A percentile compares a stretch with the other conserved stretches of the same genome.
These are phyloP conservation scores for Anastatica hierochuntica DNA, from an alignment of 345 rosid species.

Conservation along the genomic window DNA sequence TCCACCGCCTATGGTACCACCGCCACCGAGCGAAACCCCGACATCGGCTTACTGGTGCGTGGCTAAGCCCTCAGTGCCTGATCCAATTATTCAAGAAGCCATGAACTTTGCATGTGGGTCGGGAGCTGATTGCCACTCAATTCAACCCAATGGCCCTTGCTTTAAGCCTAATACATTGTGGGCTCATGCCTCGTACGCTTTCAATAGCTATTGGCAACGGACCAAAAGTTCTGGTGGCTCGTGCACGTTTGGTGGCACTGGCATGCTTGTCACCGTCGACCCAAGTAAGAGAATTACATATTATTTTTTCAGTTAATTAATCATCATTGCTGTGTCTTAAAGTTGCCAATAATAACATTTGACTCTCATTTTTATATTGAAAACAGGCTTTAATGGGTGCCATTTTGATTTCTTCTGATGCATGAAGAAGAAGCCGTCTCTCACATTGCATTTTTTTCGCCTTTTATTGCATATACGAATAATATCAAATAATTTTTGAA, in stretches of 20 bases:
- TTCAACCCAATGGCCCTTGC: constrained; percentile 59
- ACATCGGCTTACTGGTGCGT: constrained; percentile 71
- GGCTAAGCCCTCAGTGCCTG: constrained; percentile 91
- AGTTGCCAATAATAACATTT: neutral
- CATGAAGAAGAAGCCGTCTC: constrained; percentile 16
- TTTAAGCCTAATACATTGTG: constrained; percentile 63
- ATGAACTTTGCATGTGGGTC: constrained; percentile 92
- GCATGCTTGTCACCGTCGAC: constrained; percentile 80
- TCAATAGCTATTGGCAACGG: constrained; percentile 91
- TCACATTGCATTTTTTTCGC: neutral
- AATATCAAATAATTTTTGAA: constrained; percentile 10
- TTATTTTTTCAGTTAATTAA: neutral
- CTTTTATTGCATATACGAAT: neutral
- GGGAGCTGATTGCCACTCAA: constrained; percentile 72
- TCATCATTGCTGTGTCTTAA: too few species aligned
- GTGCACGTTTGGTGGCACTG: constrained; percentile 90
- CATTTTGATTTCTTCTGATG: constrained; percentile 36
- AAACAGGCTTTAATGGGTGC: constrained; percentile 52
- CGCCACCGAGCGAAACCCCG: constrained; percentile 35
- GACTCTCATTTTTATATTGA: neutral
- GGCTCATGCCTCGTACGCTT: constrained; percentile 88
- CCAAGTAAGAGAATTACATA: constrained; percentile 45
- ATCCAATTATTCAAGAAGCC: constrained; percentile 86
- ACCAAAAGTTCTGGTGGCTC: constrained; percentile 63
- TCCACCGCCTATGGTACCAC: constrained; percentile 69